phyloP scores from a whole-genome alignment of 139 green algal species.

The Volvox africanus region DNA sequence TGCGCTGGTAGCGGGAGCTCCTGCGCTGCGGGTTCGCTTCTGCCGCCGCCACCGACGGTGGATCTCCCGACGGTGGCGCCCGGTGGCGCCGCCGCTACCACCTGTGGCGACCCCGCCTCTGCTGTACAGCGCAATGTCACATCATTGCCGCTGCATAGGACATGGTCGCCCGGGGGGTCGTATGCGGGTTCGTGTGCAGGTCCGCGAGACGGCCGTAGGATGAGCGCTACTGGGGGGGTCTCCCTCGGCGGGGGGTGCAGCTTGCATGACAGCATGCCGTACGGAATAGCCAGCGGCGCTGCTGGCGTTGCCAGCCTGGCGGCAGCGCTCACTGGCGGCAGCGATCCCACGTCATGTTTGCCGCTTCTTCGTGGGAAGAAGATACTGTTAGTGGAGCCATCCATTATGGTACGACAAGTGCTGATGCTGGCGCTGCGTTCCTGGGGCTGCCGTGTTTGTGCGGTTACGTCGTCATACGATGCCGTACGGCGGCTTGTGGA shows the following conservation, averaged over 20 bases:
- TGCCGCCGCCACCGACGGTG: not conserved
- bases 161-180: not conserved
- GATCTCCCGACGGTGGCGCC: not conserved
- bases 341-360: conserved; percentile 7
- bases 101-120: not conserved
- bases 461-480: conserved; percentile 64
- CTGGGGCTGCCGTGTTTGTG: conserved; percentile 79
- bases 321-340: not conserved
- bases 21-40: not conserved
- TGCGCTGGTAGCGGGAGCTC: not conserved
- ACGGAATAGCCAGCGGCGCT: not conserved
- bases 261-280: not conserved
- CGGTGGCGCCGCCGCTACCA: not conserved
- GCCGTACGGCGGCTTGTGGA: conserved; percentile 63
- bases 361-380: conserved; percentile 67
- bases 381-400: conserved; percentile 80
- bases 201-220: not conserved
- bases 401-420: conserved; percentile 71
- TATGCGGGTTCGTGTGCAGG: not conserved
- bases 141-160: not conserved
- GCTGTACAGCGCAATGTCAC: not conserved
- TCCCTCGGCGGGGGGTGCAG: not conserved
- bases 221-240: not conserved
- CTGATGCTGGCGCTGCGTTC: conserved; percentile 69
- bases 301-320: not conserved